A percentile compares a stretch with the other conserved stretches of the same genome.
phyloP scores from a whole-genome alignment of 1,284 basidiomycete species.

The Papiliotrema nemorosa region DNA sequence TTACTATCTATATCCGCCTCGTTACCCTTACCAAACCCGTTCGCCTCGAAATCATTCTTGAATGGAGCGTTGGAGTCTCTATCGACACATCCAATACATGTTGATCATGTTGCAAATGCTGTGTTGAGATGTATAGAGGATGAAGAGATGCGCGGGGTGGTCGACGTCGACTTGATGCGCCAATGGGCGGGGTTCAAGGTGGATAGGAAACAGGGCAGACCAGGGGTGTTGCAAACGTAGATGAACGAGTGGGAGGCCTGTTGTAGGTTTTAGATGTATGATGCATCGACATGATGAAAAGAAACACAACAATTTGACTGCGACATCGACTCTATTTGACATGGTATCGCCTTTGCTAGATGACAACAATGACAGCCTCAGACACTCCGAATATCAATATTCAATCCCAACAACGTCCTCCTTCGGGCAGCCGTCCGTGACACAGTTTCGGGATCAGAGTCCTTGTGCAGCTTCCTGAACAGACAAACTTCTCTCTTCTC shows the following conservation, averaged over 20 bases:
- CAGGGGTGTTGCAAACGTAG: neutral
- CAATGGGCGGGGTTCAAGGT: constrained; percentile 38
- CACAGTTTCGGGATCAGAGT: too few species aligned
- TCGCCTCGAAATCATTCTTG: constrained; percentile 49
- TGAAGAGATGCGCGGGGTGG: constrained; percentile 59
- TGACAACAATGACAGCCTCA: too few species aligned
- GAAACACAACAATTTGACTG: too few species aligned
- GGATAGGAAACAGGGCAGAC: neutral
- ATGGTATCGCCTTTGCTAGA: too few species aligned
- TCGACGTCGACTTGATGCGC: constrained; percentile 72
- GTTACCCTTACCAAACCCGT: constrained; percentile 58
- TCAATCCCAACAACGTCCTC: too few species aligned
- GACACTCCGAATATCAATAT: too few species aligned
- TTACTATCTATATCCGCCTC: constrained; percentile 73
- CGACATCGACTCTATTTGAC: too few species aligned
- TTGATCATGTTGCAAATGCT: constrained; percentile 90
- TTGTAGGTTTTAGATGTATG: neutral
- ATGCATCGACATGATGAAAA: neutral
- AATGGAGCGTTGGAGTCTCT: constrained; percentile 58
- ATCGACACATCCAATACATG: constrained; percentile 83
- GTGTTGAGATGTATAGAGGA: constrained; percentile 51
- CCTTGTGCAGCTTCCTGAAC: too few species aligned
- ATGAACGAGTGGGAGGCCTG: too few species aligned
- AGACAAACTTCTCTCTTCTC: too few species aligned
- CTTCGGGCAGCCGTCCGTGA: too few species aligned